These are phyloP conservation scores for Solanum chmielewskii DNA, from an alignment of 257 asterid genomes.

Conservation along the genomic window DNA sequence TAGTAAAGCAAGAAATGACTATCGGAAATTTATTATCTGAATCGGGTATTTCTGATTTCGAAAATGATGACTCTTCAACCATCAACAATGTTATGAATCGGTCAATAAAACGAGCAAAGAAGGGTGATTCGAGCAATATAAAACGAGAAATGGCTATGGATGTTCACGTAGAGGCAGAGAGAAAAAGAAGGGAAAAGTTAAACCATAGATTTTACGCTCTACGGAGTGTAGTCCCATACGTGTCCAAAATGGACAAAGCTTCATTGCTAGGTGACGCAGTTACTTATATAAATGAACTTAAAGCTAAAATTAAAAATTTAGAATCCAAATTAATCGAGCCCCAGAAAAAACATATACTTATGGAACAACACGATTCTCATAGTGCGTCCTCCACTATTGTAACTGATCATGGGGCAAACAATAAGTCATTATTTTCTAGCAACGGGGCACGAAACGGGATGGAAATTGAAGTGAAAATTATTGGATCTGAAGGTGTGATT, in stretches of 20 bases:
- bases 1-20: background rate
- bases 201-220: constrained; percentile 38
- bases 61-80: background rate
- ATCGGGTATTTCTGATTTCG: background rate
- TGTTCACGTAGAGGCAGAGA: constrained; percentile 31
- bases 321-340: constrained; percentile 1
- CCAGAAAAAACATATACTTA: background rate
- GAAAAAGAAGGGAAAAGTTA: constrained; percentile 29
- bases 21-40: background rate
- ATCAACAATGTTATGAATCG: background rate
- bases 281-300: constrained; percentile 29
- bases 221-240: constrained; percentile 30
- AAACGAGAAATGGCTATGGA: background rate
- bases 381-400: background rate
- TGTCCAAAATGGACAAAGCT: constrained; percentile 36
- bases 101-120: background rate
- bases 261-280: constrained; percentile 38
- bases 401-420: background rate
- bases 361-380: constrained; percentile 4
- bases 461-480: constrained; percentile 16
- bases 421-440: background rate
- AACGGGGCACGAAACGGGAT: background rate
- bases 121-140: background rate
- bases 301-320: constrained; percentile 7
- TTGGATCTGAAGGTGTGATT: constrained; percentile 23